Evolutionary conservation across 352 stramenopile genomes (phyloP), one percentile per base, ranked within the genome.

Genomic region (Phytophthora boehmeriae): DNA sequence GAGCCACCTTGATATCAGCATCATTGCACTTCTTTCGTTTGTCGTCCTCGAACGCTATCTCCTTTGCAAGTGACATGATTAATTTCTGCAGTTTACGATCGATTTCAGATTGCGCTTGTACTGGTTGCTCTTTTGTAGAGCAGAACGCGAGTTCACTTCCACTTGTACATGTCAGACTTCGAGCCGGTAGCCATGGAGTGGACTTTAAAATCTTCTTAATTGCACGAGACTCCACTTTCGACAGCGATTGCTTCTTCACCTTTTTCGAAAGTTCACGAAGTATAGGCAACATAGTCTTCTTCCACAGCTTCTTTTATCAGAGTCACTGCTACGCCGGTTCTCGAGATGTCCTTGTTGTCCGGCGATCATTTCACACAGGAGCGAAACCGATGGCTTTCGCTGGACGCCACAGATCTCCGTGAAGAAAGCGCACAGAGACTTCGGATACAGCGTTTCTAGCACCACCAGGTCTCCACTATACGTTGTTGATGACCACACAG

Each of bases 351-450:
- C 16, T 35, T 69, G 39, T 14, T 68, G 50, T 17, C 42, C 32
- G 14, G n/a, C 34, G 8, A 90, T 54, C 23, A 59, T 65, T 35
- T 75, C 57, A 41, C 68, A 86, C 11, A 93, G 62, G 13, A 76
- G 75, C 1, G 45, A 57, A 11, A 86, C 63, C 4, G 80, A 87
- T 0, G 80, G 83, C 52, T 88, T 90, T n/a, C 62, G 59, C n/a
- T 78, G 61, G 13, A 93, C 74, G 16, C 81, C 79, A 48, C 75
- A 89, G 5, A 93, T 48, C 0, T 86, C 71, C 5, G 68, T 77
- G 61, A 93, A 93, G 43, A 93, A 93, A 6, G 61, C 47, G 8
- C 71, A 71, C 4, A 92, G 63, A 8, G 58, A 43, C 35, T 75
- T 83, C 6, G 81, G 58, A 52, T 92, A 93, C 8, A 80, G n/a